Evolutionary conservation across 2,329 filamentous ascomycete species (phyloP).

Genomic region (Fusarium sp.): DNA sequence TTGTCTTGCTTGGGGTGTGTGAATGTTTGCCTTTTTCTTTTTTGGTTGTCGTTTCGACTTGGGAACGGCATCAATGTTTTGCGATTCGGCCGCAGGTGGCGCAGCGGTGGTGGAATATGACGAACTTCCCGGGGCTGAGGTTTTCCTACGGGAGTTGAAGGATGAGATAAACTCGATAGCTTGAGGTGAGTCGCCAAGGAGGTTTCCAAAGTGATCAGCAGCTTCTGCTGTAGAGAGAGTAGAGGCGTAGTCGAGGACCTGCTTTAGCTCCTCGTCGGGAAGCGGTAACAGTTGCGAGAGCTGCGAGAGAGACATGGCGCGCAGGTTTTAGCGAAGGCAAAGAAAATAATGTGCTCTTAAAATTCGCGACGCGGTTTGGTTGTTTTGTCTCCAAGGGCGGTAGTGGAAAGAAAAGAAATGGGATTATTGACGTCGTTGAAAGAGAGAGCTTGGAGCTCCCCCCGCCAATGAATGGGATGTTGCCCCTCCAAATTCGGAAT

Average conservation of each 20-base stretch:
- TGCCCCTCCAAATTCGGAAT: constrained; percentile 30
- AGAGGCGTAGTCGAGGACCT: constrained; percentile 84
- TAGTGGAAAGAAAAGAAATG: background rate
- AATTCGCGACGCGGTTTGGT: background rate
- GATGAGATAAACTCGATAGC: constrained; percentile 80
- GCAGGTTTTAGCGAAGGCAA: background rate
- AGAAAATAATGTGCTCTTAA: background rate
- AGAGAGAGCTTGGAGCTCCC: constrained; percentile 38
- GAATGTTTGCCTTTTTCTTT: constrained; percentile 71
- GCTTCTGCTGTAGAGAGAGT: constrained; percentile 81
- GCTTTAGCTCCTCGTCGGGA: constrained; percentile 83
- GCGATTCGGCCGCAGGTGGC: constrained; percentile 27
- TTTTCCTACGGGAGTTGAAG: constrained; percentile 76
- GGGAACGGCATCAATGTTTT: constrained; percentile 57
- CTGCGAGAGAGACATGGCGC: constrained; percentile 68
- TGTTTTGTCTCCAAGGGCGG: background rate
- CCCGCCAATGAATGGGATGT: constrained; percentile 21
- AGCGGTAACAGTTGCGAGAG: constrained; percentile 84
- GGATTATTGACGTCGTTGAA: constrained; percentile 35
- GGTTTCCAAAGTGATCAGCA: constrained; percentile 84
- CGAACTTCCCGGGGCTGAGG: constrained; percentile 45
- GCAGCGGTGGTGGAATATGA: constrained; percentile 42
- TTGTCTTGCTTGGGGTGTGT: constrained; percentile 71
- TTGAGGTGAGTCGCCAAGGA: constrained; percentile 86
- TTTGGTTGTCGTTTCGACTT: constrained; percentile 59